Percentiles rank a stretch among this genome's conserved stretches.
phyloP scores from a whole-genome alignment of 2,329 filamentous ascomycete species.

The Coleophoma cylindrospora region DNA sequence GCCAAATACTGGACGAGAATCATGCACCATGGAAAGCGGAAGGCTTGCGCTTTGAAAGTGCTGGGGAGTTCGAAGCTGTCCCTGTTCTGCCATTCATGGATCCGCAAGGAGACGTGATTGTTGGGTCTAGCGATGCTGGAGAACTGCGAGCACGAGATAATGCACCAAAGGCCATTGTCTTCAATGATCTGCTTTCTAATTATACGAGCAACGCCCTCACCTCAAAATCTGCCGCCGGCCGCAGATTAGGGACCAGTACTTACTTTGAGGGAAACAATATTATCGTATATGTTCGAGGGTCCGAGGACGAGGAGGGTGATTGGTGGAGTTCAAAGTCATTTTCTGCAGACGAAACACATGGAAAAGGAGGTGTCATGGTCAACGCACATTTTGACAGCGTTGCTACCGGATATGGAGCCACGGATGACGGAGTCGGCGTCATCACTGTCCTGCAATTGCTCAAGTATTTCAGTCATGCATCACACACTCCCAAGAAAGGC shows the following conservation, averaged over 20 bases:
- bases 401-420: constrained; percentile 86
- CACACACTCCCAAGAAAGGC: constrained; percentile 70
- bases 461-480: constrained; percentile 73
- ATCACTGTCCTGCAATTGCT: constrained; percentile 82
- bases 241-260: constrained; percentile 38
- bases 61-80: constrained; percentile 1
- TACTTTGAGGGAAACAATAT: constrained; percentile 95
- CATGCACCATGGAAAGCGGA: constrained; percentile 41
- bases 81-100: constrained; percentile 9
- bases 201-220: constrained; percentile 58
- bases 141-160: constrained; percentile 8
- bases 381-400: constrained; percentile 93
- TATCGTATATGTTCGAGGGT: constrained; percentile 84
- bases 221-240: constrained; percentile 27
- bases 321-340: constrained; percentile 59
- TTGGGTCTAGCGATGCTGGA: background rate
- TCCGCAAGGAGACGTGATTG: constrained; percentile 1
- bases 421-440: constrained; percentile 88
- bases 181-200: constrained; percentile 77
- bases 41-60: constrained; percentile 4
- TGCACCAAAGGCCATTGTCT: constrained; percentile 53
- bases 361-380: constrained; percentile 76
- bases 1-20: constrained; percentile 63
- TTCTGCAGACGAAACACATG: constrained; percentile 40
- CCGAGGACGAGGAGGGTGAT: constrained; percentile 63